Base-by-base conservation (phyloP, 345 rosid species). In the Euclidium syriacum region DNA sequence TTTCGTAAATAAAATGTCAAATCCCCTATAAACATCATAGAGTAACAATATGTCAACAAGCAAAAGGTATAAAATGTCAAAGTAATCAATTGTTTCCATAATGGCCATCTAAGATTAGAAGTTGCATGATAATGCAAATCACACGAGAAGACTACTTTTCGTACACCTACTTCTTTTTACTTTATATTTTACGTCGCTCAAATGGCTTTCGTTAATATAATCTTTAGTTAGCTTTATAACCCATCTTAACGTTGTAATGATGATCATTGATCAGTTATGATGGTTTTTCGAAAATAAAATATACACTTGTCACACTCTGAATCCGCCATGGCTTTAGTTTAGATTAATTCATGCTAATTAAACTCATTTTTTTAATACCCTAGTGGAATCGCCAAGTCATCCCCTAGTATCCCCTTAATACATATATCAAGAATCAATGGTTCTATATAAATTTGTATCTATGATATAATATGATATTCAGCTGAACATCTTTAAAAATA, bases 31-130 rank as follows among this genome's bases (percentile, higher is more conserved):
- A 25, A 54, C 55, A 65, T 55, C 70, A 65, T 34, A 54, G n/a
- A 34, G 8, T 34, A 65, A 65, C 46, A 38, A 35, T 10, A 54
- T 34, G 29, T 43, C 47, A 44, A 25, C 26, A 47, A 26, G 30
- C 16, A 35, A 55, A 46, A 40, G 17, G 11, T 33, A 36, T 14
- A 66, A 34, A 34, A 23, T 25, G 63, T 51, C 4, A 61, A 69
- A 52, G 42, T 26, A 44, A 51, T 15, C 25, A 25, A 43, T 26
- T 70, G 75, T 52, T 65, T 70, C 76, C 82, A 75, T 70, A 70
- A 53, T 75, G 78, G 78, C 68, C 19, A 66, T 56, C 78, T 67
- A 64, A 58, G 67, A 73, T 57, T 40, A 20, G 73, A 41, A 63
- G 58, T 38, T 64, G 56, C 63, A 65, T 62, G 57, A 70, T 72